Percentiles rank a stretch among this genome's conserved stretches.
Evolutionary conservation across 768 basidiomycete genomes (phyloP).

Genomic region (Auricularia cornea): DNA sequence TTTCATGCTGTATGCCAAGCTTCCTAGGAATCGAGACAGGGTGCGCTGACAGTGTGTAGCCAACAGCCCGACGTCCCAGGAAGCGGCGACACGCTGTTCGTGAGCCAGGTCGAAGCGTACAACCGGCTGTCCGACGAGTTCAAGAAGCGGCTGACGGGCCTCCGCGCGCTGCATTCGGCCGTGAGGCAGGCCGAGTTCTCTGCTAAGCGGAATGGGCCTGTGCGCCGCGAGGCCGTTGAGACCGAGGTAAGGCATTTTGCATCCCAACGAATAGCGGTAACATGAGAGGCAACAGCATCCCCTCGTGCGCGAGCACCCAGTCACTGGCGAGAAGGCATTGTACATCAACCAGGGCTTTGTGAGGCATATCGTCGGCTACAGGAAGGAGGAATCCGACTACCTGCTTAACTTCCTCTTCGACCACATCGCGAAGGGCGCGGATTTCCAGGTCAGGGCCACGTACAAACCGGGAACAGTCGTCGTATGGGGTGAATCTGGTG

Average conservation of each 20-base stretch:
- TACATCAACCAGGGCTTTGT: constrained; percentile 53
- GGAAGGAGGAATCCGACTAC: constrained; percentile 45
- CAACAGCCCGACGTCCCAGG: constrained; percentile 14
- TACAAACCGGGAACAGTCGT: constrained; percentile 49
- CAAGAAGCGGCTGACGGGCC: constrained; percentile 47
- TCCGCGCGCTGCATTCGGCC: constrained; percentile 48
- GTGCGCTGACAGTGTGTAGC: not conserved
- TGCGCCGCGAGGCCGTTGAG: constrained; percentile 43
- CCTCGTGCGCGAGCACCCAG: constrained; percentile 49
- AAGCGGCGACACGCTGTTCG: constrained; percentile 51
- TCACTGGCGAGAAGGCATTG: constrained; percentile 54
- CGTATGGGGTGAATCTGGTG: constrained; percentile 38
- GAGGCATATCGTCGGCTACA: constrained; percentile 45
- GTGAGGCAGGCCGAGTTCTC: constrained; percentile 43
- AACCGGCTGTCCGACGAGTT: constrained; percentile 50
- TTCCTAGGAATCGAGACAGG: not conserved
- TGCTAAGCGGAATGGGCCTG: constrained; percentile 33
- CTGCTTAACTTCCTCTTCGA: constrained; percentile 48
- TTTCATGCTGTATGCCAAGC: constrained; percentile 34
- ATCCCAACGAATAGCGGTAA: not conserved
- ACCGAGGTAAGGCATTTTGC: constrained; percentile 25
- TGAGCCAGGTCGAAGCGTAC: constrained; percentile 52
- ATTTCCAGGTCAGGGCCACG: constrained; percentile 41
- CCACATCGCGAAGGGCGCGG: constrained; percentile 42
- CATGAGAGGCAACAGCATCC: constrained; percentile 31